Evolutionary conservation across 2,329 filamentous ascomycete species (phyloP).

Genomic region (Botryosphaeria dothidea): DNA sequence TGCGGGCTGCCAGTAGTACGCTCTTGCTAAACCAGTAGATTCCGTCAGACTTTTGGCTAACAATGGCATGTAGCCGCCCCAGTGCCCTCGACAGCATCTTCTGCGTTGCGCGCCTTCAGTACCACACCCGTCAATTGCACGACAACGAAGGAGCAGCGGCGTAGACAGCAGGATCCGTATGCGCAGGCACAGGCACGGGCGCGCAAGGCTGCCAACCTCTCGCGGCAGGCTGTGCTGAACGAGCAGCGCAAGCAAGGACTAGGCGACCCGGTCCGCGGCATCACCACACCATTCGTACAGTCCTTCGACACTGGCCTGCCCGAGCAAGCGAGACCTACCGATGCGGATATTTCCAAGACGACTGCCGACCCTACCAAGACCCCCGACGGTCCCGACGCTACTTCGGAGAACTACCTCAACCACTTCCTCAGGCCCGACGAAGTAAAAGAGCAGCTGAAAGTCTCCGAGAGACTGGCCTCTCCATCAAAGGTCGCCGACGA

Average conservation of each 20-base stretch:
- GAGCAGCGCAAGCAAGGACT: slow-evolving; percentile 63
- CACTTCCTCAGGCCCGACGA: slow-evolving; percentile 71
- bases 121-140: slow-evolving; percentile 65
- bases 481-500: slow-evolving; percentile 41
- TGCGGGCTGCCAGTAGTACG: slow-evolving; percentile 42
- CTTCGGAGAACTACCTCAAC: slow-evolving; percentile 61
- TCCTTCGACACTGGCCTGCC: slow-evolving; percentile 68
- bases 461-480: slow-evolving; percentile 68
- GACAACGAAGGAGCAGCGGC: slow-evolving; percentile 43
- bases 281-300: slow-evolving; percentile 77
- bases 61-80: slow-evolving; percentile 5
- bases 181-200: slow-evolving; percentile 77
- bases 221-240: slow-evolving; percentile 70
- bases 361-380: slow-evolving; percentile 18
- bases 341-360: slow-evolving; percentile 24
- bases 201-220: slow-evolving; percentile 79
- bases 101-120: slow-evolving; percentile 60
- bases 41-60: neutral
- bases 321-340: neutral
- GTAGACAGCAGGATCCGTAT: slow-evolving; percentile 76
- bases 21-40: neutral
- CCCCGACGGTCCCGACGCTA: slow-evolving; percentile 23
- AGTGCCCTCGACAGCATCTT: slow-evolving; percentile 34
- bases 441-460: slow-evolving; percentile 64
- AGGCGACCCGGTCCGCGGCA: slow-evolving; percentile 79